Conservation (phyloP, 192 early-diverging fungal species). For the Coemansia sp. region DNA sequence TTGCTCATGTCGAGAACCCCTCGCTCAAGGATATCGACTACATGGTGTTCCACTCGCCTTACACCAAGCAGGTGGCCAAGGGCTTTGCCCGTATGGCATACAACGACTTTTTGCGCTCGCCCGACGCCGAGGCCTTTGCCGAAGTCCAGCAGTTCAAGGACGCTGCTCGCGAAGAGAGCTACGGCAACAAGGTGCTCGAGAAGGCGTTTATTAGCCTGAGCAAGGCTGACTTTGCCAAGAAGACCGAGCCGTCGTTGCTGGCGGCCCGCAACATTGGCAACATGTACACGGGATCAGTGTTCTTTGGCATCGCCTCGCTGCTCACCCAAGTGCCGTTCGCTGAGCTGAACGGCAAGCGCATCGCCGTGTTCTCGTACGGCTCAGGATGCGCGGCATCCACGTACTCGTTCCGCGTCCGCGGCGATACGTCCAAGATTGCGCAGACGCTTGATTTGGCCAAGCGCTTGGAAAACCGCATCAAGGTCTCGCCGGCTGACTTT, state of each 20-base stretch:
- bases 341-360: slow-evolving; percentile 77
- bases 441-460: slow-evolving; percentile 63
- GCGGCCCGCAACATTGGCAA: slow-evolving; percentile 92
- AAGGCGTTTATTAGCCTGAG: slow-evolving; percentile 83
- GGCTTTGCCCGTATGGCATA: slow-evolving; percentile 86
- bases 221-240: slow-evolving; percentile 72
- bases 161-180: slow-evolving; percentile 69
- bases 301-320: slow-evolving; percentile 75
- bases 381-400: slow-evolving; percentile 93
- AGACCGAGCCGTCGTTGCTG: slow-evolving; percentile 76
- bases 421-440: slow-evolving; percentile 63
- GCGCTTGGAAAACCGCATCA: slow-evolving; percentile 73
- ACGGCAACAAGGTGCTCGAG: slow-evolving; percentile 85
- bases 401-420: slow-evolving; percentile 84
- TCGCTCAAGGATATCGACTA: slow-evolving; percentile 68
- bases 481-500: slow-evolving; percentile 75
- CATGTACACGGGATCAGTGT: slow-evolving; percentile 82
- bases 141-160: slow-evolving; percentile 61
- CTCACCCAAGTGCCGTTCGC: slow-evolving; percentile 71
- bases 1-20: slow-evolving; percentile 33
- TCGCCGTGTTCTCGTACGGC: slow-evolving; percentile 93
- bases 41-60: slow-evolving; percentile 93
- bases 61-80: slow-evolving; percentile 97
- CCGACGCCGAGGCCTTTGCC: slow-evolving; percentile 61
- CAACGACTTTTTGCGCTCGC: slow-evolving; percentile 88